Evolutionary conservation across 495 filamentous ascomycete genomes (phyloP).

Genomic region (Lichina pygmaea): DNA sequence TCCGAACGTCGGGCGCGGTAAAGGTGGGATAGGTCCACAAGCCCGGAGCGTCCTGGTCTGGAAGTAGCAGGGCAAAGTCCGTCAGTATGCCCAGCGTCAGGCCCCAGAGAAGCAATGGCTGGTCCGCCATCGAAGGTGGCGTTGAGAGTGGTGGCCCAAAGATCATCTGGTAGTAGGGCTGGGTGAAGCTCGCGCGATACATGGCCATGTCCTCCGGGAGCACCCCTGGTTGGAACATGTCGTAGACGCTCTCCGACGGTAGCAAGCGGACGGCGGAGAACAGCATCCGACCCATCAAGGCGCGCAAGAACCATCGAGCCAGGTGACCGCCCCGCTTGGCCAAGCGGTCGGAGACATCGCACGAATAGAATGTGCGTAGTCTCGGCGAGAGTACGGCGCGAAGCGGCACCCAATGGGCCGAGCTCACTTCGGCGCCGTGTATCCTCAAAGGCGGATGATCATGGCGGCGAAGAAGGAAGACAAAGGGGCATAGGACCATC

Average conservation of each 20-base stretch:
- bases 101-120: conserved; percentile 46
- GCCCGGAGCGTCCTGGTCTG: conserved; percentile 25
- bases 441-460: conserved; percentile 30
- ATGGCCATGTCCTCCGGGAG: conserved; percentile 8
- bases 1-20: conserved; percentile 33
- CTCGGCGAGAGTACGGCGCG: conserved; percentile 33
- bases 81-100: conserved; percentile 43
- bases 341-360: conserved; percentile 39
- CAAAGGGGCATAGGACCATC: conserved; percentile 55
- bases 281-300: conserved; percentile 38
- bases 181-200: not conserved
- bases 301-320: conserved; percentile 21
- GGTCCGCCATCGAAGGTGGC: conserved; percentile 5
- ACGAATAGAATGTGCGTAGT: conserved; percentile 32
- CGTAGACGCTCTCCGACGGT: conserved; percentile 34
- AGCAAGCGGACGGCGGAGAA: conserved; percentile 39
- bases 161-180: too few species aligned
- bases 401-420: conserved; percentile 53
- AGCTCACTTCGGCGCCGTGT: conserved; percentile 47
- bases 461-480: conserved; percentile 35
- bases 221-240: conserved; percentile 20
- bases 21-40: conserved; percentile 54
- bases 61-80: conserved; percentile 47
- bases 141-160: not conserved
- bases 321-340: conserved; percentile 22